Conservation (phyloP, 1,284 basidiomycete genomes). For the Trichosporon ovoides region DNA sequence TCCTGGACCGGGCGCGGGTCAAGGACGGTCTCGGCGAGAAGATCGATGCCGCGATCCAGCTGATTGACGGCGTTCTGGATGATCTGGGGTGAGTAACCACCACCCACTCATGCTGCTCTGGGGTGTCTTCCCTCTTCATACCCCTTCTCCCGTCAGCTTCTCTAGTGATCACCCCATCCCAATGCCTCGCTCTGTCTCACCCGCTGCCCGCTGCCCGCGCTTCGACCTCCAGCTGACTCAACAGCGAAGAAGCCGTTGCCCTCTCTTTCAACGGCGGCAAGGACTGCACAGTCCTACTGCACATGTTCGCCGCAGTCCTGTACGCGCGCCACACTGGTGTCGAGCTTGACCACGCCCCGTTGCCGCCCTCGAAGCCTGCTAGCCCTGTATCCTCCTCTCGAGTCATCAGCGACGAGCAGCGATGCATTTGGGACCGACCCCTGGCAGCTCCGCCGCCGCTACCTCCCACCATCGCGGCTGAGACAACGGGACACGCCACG, state of each 20-base stretch:
- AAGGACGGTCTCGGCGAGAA: constrained; percentile 50
- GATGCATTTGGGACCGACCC: constrained; percentile 7
- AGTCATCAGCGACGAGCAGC: constrained; percentile 5
- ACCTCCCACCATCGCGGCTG: neutral
- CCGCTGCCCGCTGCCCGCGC: no score
- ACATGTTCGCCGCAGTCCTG: constrained; percentile 73
- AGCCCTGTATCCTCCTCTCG: neutral
- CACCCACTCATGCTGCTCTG: no score
- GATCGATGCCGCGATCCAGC: constrained; percentile 68
- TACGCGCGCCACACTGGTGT: constrained; percentile 34
- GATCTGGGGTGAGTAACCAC: constrained; percentile 60
- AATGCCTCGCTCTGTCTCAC: no score
- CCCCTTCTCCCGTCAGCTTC: no score
- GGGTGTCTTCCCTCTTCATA: no score
- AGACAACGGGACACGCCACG: constrained; percentile 6
- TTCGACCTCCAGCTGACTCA: neutral
- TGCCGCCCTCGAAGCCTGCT: neutral
- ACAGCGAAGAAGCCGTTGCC: constrained; percentile 62
- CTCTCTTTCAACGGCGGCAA: constrained; percentile 98
- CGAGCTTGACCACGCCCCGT: neutral
- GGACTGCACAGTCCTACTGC: constrained; percentile 92
- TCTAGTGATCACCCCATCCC: no score
- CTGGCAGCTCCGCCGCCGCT: constrained; percentile 18
- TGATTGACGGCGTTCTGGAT: constrained; percentile 70
- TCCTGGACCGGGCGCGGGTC: constrained; percentile 30